phyloP scores from a whole-genome alignment of 306 rosid species.

The Dalbergia cochinchinensis region DNA sequence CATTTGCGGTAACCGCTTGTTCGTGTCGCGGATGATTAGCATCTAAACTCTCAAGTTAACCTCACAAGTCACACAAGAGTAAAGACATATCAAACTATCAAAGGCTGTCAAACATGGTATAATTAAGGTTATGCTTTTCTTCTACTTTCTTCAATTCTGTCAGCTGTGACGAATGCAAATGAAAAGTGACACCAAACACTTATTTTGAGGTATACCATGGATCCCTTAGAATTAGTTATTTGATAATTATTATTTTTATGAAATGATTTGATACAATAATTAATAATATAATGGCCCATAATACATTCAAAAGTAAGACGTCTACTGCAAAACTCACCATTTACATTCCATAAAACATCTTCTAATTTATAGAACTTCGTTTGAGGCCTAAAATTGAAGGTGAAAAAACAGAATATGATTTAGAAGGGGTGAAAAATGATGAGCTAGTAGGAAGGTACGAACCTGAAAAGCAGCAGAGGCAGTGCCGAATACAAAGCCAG shows the following conservation, averaged over 20 bases:
- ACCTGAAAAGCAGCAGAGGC: conserved; percentile 99
- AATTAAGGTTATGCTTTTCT: not conserved
- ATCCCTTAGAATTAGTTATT: no score
- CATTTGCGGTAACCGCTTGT: conserved; percentile 18
- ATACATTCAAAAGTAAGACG: no score
- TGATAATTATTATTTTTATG: no score
- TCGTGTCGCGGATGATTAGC: conserved; percentile 1
- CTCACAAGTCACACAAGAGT: not conserved
- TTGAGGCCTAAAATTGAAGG: no score
- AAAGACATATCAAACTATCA: not conserved
- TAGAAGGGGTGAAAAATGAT: not conserved
- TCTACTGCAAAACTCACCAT: no score
- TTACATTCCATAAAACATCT: not conserved
- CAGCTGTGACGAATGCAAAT: not conserved
- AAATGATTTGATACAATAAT: no score
- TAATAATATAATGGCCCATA: no score
- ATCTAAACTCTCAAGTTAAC: not conserved
- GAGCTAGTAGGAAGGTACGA: not conserved
- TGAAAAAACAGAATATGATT: not conserved
- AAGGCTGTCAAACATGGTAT: no score
- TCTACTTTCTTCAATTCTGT: not conserved
- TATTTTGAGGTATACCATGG: no score
- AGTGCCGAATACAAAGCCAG: conserved; percentile 83
- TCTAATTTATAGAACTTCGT: no score
- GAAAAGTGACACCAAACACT: not conserved